Conservation (phyloP, 2,329 filamentous ascomycete species). For the Mariannaea sp. region DNA sequence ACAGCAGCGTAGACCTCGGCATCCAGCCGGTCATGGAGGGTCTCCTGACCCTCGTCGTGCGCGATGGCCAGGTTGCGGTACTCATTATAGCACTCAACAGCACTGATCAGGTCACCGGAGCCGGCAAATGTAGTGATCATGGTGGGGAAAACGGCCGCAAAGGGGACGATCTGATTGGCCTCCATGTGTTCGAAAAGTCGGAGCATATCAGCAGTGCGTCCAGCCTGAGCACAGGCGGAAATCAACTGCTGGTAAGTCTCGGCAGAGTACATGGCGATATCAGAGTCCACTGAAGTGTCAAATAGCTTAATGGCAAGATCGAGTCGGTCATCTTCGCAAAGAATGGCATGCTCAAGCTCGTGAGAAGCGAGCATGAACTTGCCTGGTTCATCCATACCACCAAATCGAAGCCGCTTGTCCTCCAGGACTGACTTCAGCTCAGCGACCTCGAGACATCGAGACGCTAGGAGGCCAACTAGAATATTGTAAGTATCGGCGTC, state of each 20-base stretch:
- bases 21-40: slow-evolving; percentile 74
- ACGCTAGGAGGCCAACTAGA: slow-evolving; percentile 80
- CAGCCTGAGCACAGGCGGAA: slow-evolving; percentile 81
- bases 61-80: slow-evolving; percentile 89
- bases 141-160: slow-evolving; percentile 81
- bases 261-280: slow-evolving; percentile 71
- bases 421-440: slow-evolving; percentile 75
- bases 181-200: slow-evolving; percentile 93
- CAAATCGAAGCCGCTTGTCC: slow-evolving; percentile 81
- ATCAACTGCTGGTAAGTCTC: slow-evolving; percentile 87
- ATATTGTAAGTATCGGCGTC: slow-evolving; percentile 88
- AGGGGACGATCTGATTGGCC: slow-evolving; percentile 70
- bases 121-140: slow-evolving; percentile 96
- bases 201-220: slow-evolving; percentile 86
- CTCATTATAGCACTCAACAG: slow-evolving; percentile 93
- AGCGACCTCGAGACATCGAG: slow-evolving; percentile 78
- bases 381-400: slow-evolving; percentile 80
- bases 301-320: slow-evolving; percentile 86
- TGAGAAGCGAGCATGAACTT: slow-evolving; percentile 89
- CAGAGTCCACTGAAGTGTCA: slow-evolving; percentile 69
- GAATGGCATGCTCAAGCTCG: slow-evolving; percentile 83
- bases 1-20: slow-evolving; percentile 88
- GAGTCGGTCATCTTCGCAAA: slow-evolving; percentile 85
- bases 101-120: slow-evolving; percentile 80
- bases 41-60: slow-evolving; percentile 74